A percentile compares a stretch with the other conserved stretches of the same genome.
phyloP scores from a whole-genome alignment of 1,139 yeast species.

The Taiozyma sp. region DNA sequence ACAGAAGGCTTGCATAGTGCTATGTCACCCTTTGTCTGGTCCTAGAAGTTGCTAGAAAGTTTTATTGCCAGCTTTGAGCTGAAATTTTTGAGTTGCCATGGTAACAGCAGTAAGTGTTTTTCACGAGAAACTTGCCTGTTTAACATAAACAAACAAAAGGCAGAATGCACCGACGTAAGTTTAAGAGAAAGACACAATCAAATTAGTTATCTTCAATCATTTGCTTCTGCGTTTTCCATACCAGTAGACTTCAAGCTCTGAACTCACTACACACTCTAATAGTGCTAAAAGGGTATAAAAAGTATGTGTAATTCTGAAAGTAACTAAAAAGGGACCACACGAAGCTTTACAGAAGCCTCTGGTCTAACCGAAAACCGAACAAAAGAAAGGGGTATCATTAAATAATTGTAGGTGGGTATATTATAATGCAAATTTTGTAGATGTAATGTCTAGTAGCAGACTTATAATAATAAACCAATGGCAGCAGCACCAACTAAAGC shows the following conservation, averaged over 20 bases:
- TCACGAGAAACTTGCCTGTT: too few species aligned
- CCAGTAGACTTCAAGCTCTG: background rate
- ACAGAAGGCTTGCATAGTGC: background rate
- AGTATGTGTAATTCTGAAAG: background rate
- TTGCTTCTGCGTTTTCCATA: too few species aligned
- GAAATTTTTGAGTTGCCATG: too few species aligned
- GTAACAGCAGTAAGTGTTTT: too few species aligned
- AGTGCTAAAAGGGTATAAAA: background rate
- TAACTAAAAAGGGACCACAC: background rate
- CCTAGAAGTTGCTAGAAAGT: too few species aligned
- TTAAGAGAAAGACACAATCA: too few species aligned
- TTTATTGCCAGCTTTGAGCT: too few species aligned
- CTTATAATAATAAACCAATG: constrained; percentile 16
- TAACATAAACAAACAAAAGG: too few species aligned
- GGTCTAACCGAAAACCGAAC: background rate
- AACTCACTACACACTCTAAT: background rate
- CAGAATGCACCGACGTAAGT: too few species aligned
- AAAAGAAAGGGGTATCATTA: background rate
- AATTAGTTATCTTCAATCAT: too few species aligned
- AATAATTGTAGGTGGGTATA: background rate
- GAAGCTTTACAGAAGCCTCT: background rate
- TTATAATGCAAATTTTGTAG: background rate
- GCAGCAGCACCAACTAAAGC: constrained; percentile 30
- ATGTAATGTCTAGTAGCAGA: background rate
- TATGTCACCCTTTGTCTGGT: too few species aligned